Percentiles rank a stretch among this genome's conserved stretches.
phyloP scores from a whole-genome alignment of 768 basidiomycete genomes.

The Phlebiopsis flavidoalba region DNA sequence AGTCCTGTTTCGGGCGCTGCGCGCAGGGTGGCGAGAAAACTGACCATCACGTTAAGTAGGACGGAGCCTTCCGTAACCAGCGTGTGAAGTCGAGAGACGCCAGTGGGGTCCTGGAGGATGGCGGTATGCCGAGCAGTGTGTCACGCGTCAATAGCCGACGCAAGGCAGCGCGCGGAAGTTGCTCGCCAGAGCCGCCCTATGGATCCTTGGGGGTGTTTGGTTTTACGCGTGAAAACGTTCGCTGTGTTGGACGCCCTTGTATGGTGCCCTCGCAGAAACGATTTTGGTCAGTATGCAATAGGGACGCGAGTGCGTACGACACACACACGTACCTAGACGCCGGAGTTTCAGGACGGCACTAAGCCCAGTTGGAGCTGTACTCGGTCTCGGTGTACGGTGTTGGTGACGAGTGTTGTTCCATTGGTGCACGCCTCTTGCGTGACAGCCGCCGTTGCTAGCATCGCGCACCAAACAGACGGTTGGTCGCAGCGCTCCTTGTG shows the following conservation, averaged over 20 bases:
- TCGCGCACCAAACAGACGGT: conserved; percentile 14
- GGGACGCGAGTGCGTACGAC: no score
- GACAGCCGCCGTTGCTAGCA: conserved; percentile 15
- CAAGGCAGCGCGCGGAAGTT: conserved; percentile 31
- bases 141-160: conserved; percentile 35
- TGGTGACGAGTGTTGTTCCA: conserved; percentile 8
- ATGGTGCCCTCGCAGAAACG: conserved; percentile 24
- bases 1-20: not conserved
- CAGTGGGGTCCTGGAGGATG: conserved; percentile 34
- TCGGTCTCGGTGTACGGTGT: conserved; percentile 21
- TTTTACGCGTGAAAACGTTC: conserved; percentile 29
- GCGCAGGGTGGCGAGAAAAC: not conserved
- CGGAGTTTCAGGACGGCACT: conserved; percentile 28
- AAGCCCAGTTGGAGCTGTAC: conserved; percentile 33
- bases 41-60: conserved; percentile 29
- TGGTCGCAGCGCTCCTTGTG: conserved; percentile 14
- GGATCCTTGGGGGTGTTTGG: conserved; percentile 26
- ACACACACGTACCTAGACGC: conserved; percentile 15
- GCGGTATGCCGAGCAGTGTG: conserved; percentile 29
- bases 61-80: conserved; percentile 15
- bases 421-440: conserved; percentile 12
- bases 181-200: conserved; percentile 21
- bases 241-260: conserved; percentile 32
- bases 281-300: not conserved
- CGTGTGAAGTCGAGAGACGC: conserved; percentile 32